Evolutionary conservation across 495 filamentous ascomycete genomes (phyloP).

Genomic region (Ramalina intermedia): DNA sequence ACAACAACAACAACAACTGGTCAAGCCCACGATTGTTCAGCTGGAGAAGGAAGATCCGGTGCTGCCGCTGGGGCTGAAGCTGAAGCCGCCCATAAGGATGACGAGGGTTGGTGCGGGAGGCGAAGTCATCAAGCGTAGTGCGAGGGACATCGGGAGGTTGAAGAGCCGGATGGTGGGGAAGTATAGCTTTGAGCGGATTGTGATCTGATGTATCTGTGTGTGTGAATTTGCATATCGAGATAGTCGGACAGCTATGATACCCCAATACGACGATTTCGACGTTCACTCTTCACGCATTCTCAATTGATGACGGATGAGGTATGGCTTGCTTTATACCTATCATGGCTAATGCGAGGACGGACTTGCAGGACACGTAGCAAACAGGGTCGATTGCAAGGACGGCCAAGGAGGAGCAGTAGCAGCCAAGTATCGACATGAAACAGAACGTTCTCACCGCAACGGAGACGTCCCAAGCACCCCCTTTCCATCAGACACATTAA

Average conservation of each 20-base stretch:
- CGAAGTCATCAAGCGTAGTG: constrained; percentile 47
- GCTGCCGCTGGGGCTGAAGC: constrained; percentile 61
- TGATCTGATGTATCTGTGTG: constrained; percentile 25
- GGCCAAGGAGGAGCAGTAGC: no score
- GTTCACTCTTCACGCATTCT: background rate
- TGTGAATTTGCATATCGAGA: no score
- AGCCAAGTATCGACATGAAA: no score
- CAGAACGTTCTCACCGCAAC: no score
- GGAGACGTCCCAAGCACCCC: no score
- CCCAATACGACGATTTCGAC: background rate
- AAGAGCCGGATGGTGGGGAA: constrained; percentile 56
- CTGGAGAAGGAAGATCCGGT: constrained; percentile 23
- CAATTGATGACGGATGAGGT: no score
- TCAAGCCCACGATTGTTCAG: constrained; percentile 5
- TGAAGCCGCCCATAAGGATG: constrained; percentile 34
- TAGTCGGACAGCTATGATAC: background rate
- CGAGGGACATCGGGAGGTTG: constrained; percentile 55
- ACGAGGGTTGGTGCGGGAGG: constrained; percentile 47
- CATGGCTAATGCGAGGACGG: no score
- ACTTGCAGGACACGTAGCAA: no score
- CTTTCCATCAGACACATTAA: no score
- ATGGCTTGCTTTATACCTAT: no score
- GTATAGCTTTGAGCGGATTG: constrained; percentile 64
- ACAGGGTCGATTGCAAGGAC: no score
- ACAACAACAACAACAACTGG: constrained; percentile 9